Evolutionary conservation across 1,284 basidiomycete genomes (phyloP).

Genomic region (Singerocomus rubriflavus): DNA sequence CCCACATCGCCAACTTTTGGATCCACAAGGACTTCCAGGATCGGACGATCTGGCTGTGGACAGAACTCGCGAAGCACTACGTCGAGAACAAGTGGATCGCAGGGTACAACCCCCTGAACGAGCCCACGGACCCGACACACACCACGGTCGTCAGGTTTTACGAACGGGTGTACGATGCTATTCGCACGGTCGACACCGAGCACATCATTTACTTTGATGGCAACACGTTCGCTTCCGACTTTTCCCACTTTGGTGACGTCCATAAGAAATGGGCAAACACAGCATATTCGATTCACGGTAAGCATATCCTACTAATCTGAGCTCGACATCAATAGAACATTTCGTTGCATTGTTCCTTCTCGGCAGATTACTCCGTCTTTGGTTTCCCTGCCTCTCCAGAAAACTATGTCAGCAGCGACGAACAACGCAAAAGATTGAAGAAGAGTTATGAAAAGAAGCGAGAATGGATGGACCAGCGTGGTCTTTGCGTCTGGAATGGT

Average conservation of each 20-base stretch:
- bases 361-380: slow-evolving; percentile 42
- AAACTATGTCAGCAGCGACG: slow-evolving; percentile 49
- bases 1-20: slow-evolving; percentile 64
- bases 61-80: slow-evolving; percentile 63
- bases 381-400: slow-evolving; percentile 70
- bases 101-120: slow-evolving; percentile 75
- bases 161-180: slow-evolving; percentile 59
- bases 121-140: slow-evolving; percentile 64
- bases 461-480: slow-evolving; percentile 62
- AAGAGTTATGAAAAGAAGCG: slow-evolving; percentile 65
- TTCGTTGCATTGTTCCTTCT: neutral
- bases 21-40: slow-evolving; percentile 77
- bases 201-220: slow-evolving; percentile 70
- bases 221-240: slow-evolving; percentile 76
- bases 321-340: neutral
- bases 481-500: slow-evolving; percentile 73
- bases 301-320: neutral
- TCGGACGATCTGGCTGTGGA: slow-evolving; percentile 67
- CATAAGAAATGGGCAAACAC: slow-evolving; percentile 57
- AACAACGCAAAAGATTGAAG: slow-evolving; percentile 50
- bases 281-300: slow-evolving; percentile 75
- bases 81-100: slow-evolving; percentile 66
- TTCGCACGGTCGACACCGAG: slow-evolving; percentile 60
- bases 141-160: slow-evolving; percentile 57
- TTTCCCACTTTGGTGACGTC: slow-evolving; percentile 64